Evolutionary conservation across 371 early-diverging fungal species (phyloP).

Genomic region (Gilbertella persicaria): DNA sequence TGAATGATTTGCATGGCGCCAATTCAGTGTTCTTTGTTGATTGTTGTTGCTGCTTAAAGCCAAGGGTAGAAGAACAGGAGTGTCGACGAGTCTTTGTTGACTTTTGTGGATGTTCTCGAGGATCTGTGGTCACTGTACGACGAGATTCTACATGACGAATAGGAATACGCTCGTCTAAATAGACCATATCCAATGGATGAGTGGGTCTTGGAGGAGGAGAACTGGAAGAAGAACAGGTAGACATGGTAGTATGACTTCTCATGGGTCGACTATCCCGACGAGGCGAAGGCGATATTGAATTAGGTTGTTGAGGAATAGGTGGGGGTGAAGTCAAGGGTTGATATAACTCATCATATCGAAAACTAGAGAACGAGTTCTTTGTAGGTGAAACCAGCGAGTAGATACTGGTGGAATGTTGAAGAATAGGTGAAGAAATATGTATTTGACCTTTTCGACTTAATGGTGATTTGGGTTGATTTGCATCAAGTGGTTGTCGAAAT

Average conservation of each 20-base stretch:
- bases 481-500: conserved; percentile 9
- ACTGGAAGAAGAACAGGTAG: background rate
- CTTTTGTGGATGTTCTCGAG: background rate
- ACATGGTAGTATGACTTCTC: background rate
- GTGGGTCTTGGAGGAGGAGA: conserved; percentile 2
- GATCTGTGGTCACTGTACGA: conserved; percentile 8
- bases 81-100: conserved; percentile 18
- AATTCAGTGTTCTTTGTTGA: background rate
- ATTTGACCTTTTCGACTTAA: conserved; percentile 9
- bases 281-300: conserved; percentile 18
- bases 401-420: conserved; percentile 46
- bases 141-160: conserved; percentile 5
- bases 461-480: background rate
- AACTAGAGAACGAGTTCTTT: conserved; percentile 22
- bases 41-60: conserved; percentile 4
- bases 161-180: background rate
- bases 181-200: conserved; percentile 2
- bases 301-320: conserved; percentile 8
- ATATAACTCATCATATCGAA: conserved; percentile 32
- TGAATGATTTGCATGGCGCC: background rate
- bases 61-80: conserved; percentile 26
- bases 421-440: conserved; percentile 36
- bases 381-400: conserved; percentile 47
- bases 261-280: background rate
- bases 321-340: conserved; percentile 30